phyloP scores from a whole-genome alignment of 306 rosid genomes.

The peach (Prunus persica) region DNA sequence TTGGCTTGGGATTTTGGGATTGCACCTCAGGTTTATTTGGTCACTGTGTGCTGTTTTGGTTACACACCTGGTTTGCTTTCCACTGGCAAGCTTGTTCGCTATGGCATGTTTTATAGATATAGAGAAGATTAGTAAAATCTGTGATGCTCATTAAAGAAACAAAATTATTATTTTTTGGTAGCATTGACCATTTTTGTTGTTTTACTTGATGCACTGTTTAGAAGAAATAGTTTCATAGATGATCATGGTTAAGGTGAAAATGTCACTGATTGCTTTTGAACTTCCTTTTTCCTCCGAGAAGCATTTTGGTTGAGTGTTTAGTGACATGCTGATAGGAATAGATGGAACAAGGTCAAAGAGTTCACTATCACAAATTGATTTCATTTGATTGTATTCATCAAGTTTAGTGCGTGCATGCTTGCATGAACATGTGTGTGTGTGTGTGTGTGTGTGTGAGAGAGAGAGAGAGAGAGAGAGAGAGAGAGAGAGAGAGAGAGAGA shows the following conservation, averaged over 20 bases:
- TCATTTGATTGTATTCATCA: neutral
- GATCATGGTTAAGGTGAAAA: neutral
- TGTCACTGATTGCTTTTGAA: neutral
- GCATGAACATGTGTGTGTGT: neutral
- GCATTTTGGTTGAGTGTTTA: neutral
- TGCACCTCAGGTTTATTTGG: neutral
- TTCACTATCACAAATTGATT: neutral
- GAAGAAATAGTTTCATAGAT: neutral
- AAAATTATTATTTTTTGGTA: neutral
- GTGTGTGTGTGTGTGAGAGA: neutral
- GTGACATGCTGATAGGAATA: neutral
- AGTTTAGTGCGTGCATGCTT: neutral
- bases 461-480: neutral
- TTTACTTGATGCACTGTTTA: neutral
- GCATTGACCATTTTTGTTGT: neutral
- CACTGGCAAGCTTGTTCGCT: neutral
- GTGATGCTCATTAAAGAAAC: neutral
- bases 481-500: neutral
- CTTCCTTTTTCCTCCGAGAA: neutral
- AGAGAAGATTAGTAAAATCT: neutral
- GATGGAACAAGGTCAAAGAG: neutral
- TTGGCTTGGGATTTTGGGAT: neutral
- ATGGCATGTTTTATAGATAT: neutral
- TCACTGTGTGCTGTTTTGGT: neutral
- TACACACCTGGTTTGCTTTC: neutral